Base-by-base conservation (phyloP, 2,329 filamentous ascomycete species). In the Penicillium aurantiogriseum region DNA sequence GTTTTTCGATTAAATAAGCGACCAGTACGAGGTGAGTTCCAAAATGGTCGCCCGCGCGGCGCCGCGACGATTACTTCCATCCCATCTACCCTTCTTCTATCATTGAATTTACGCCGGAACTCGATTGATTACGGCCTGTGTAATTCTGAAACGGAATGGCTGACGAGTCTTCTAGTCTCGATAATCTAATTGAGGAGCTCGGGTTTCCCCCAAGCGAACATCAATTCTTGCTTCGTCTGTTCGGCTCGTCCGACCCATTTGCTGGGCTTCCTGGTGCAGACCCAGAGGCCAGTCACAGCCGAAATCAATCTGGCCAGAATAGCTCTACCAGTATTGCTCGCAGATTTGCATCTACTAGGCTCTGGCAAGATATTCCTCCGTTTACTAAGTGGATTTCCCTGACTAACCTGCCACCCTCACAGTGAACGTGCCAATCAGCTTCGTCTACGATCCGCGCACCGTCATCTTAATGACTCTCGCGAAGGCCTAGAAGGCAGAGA, bases 181-280 rank as follows among this genome's bases (percentile, higher is more conserved):
- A 31, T 5, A 9, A 50, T 3, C 10, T 55, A 5, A 27, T 55
- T 23, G 52, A 55, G 21, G 52, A 51, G 17, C 38, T 55, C 21
- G 52, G 52, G 5, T 35, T 55, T 33, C 9, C 23, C 5, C 21
- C 38, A 17, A 55, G 38, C 23, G 52, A 55, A 10, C 45, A 51
- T 6, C 35, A 27, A 19, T 55, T 50, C n/a, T 15, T 55, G 21
- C 21, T 50, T 23, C 52, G 38, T 19, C 52, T 55, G 5, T 42
- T 43, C 25, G 15, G 38, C 13, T 36, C 51, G 4, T 47, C 45
- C 9, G 45, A 55, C 35, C 52, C 52, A 35, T 55, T 55, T 29
- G 17, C 38, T 21, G 45, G 29, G 13, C 45, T 50, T 19, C 21
- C 52, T 25, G 6, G 23, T 33, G 13, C 51, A 33, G 52, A 54